Evolutionary conservation across 192 early-diverging fungal genomes (phyloP).

Genomic region (Gaertneriomyces semiglobifer): DNA sequence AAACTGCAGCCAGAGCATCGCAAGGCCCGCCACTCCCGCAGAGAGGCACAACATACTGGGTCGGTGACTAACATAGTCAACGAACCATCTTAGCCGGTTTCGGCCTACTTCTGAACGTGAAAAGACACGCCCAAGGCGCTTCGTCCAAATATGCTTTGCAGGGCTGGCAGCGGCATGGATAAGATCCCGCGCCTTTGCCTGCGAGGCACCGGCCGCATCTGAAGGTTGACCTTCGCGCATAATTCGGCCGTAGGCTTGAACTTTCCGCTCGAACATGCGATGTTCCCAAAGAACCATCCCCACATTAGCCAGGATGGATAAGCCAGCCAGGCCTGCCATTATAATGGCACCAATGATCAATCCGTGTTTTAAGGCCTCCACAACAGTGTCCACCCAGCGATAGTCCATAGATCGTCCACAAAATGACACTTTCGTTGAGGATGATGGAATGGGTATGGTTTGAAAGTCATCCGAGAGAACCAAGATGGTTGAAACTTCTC

Average conservation of each 20-base stretch:
- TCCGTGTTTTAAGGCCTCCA: constrained; percentile 6
- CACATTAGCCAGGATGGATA: constrained; percentile 14
- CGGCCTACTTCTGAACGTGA: not conserved
- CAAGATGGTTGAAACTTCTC: constrained; percentile 7
- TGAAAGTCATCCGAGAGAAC: not conserved
- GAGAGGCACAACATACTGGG: constrained; percentile 20
- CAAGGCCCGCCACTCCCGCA: constrained; percentile 16
- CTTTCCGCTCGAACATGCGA: constrained; percentile 9
- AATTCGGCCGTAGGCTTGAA: constrained; percentile 1
- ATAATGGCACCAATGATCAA: constrained; percentile 8
- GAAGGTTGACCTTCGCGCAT: not conserved
- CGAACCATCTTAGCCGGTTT: constrained; percentile 27
- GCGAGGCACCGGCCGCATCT: not conserved
- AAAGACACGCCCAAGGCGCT: not conserved
- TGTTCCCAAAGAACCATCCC: constrained; percentile 5
- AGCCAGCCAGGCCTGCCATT: not conserved
- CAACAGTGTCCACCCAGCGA: constrained; percentile 19
- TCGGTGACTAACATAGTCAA: constrained; percentile 23
- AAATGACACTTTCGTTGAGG: constrained; percentile 4
- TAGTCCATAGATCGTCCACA: constrained; percentile 21
- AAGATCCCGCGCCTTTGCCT: constrained; percentile 11
- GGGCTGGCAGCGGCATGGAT: constrained; percentile 13
- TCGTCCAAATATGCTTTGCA: constrained; percentile 5
- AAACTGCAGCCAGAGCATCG: constrained; percentile 14
- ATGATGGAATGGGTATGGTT: not conserved